These are phyloP conservation scores for Pontederia crassipes DNA, from an alignment of 176 grass and related monocot species.

Conservation along the genomic window DNA sequence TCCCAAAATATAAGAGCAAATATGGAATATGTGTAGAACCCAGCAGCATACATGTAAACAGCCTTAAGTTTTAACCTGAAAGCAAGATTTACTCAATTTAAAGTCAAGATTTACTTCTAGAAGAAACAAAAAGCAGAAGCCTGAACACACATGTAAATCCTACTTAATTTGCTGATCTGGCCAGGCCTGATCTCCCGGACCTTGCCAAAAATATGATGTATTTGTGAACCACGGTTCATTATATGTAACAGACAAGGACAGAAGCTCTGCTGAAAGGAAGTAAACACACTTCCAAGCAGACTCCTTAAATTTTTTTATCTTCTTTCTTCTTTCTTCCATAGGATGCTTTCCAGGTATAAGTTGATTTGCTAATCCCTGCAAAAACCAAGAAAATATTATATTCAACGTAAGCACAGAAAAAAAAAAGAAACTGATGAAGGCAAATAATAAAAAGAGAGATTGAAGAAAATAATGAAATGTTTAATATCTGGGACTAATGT, in stretches of 20 bases:
- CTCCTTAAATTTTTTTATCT: slow-evolving; percentile 72
- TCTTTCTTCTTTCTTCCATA: slow-evolving; percentile 33
- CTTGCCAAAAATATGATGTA: slow-evolving; percentile 15
- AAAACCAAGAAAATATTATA: no score
- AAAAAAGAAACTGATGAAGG: no score
- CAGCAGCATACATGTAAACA: slow-evolving; percentile 21
- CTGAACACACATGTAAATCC: neutral
- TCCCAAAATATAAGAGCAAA: slow-evolving; percentile 20
- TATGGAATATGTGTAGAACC: slow-evolving; percentile 20
- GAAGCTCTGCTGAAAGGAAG: slow-evolving; percentile 19
- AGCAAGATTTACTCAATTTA: neutral
- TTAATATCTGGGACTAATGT: no score
- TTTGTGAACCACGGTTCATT: neutral
- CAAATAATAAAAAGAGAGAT: no score
- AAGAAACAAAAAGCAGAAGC: neutral
- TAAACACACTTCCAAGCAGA: slow-evolving; percentile 76
- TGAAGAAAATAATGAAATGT: no score
- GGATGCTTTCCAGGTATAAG: slow-evolving; percentile 32
- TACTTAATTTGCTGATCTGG: slow-evolving; percentile 24
- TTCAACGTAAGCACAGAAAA: no score
- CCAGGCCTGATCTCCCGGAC: slow-evolving; percentile 19
- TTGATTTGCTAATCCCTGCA: slow-evolving; percentile 39
- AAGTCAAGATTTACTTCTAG: neutral
- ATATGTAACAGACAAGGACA: slow-evolving; percentile 8
- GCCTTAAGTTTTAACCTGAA: slow-evolving; percentile 18